A percentile compares a stretch with the other conserved stretches of the same genome.
Conservation (phyloP, 2,329 filamentous ascomycete species). For the Fusarium lyarnte region DNA sequence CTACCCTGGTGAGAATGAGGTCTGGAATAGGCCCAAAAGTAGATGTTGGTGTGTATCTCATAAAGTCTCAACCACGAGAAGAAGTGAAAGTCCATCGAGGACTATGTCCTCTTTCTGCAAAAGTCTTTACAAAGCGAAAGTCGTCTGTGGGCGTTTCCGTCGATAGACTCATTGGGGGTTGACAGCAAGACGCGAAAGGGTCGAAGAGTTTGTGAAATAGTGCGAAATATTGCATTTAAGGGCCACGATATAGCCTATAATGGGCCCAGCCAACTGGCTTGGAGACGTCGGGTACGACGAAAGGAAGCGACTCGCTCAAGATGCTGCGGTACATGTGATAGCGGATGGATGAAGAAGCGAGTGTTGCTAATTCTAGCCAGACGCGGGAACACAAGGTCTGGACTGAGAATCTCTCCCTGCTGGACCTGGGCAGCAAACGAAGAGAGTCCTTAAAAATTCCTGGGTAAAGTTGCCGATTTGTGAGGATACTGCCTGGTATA, state of each 20-base stretch:
- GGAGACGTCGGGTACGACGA: constrained; percentile 23
- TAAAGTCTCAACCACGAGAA: neutral
- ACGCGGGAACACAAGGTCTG: constrained; percentile 15
- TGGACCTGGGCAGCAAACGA: neutral
- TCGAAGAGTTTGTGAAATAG: neutral
- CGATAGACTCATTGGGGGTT: neutral
- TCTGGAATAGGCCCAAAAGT: neutral
- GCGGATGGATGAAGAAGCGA: constrained; percentile 35
- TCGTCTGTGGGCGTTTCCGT: neutral
- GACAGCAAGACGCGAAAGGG: neutral
- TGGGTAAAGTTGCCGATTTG: neutral
- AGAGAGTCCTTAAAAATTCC: neutral
- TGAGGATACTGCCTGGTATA: neutral
- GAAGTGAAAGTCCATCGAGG: neutral
- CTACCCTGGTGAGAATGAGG: neutral
- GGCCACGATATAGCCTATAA: constrained; percentile 1
- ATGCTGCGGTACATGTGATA: constrained; percentile 27
- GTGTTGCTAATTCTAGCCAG: constrained; percentile 17
- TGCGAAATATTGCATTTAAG: neutral
- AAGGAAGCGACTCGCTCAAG: constrained; percentile 29
- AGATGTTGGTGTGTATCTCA: neutral
- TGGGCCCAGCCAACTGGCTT: constrained; percentile 20
- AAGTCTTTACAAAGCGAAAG: neutral
- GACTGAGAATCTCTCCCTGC: neutral
- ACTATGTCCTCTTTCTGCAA: neutral